Percentiles rank a stretch among this genome's conserved stretches.
These are phyloP conservation scores for Cercospora canescens DNA, from an alignment of 2,329 filamentous ascomycete species.

Conservation along the genomic window DNA sequence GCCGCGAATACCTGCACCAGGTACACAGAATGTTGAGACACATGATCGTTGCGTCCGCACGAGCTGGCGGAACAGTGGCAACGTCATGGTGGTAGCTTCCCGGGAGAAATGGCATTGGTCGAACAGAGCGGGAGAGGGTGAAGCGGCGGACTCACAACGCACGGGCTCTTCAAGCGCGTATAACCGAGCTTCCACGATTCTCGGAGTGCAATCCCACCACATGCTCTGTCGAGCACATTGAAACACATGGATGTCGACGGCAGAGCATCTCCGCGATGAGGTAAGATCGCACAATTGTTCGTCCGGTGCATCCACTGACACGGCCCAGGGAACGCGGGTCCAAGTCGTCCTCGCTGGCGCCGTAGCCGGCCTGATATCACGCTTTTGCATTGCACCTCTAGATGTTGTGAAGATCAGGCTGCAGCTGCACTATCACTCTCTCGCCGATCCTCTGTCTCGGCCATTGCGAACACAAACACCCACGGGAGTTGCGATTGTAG, in stretches of 20 bases:
- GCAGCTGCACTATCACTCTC: constrained; percentile 86
- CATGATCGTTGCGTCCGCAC: not conserved
- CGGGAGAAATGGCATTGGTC: not conserved
- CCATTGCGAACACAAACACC: constrained; percentile 35
- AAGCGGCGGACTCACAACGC: not conserved
- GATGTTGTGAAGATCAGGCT: constrained; percentile 98
- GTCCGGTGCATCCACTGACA: constrained; percentile 13
- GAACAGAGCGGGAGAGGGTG: not conserved
- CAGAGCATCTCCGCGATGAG: constrained; percentile 69
- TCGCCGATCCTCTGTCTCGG: constrained; percentile 69
- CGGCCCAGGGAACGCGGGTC: constrained; percentile 59
- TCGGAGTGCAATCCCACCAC: not conserved
- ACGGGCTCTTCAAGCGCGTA: not conserved
- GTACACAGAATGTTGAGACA: not conserved
- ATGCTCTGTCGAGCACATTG: constrained; percentile 2
- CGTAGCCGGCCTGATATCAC: constrained; percentile 81
- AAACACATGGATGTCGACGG: constrained; percentile 61
- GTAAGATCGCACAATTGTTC: constrained; percentile 40
- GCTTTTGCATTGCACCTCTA: constrained; percentile 91
- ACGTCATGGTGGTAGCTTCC: constrained; percentile 3
- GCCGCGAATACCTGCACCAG: not conserved
- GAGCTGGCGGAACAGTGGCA: constrained; percentile 3
- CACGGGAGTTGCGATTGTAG: constrained; percentile 29
- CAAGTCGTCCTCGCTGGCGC: constrained; percentile 68
- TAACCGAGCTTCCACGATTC: not conserved